Percentiles rank a stretch among this genome's conserved stretches.
Conservation (phyloP, 192 early-diverging fungal genomes). For the Rhizophagus sp. region DNA sequence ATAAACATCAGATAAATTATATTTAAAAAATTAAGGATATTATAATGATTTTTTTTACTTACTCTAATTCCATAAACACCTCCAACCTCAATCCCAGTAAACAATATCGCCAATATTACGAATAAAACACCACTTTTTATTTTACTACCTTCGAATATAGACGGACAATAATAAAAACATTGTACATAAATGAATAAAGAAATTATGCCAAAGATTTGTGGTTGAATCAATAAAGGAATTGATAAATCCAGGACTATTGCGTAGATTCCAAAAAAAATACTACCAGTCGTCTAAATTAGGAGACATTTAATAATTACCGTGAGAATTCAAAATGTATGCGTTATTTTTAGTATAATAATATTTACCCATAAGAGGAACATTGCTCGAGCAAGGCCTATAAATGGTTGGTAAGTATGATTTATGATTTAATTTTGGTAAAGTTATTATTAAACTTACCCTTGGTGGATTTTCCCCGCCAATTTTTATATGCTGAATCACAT, state of each 20-base stretch:
- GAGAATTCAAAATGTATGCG: not conserved
- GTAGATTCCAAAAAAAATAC: slow-evolving; percentile 35
- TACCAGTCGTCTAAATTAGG: slow-evolving; percentile 5
- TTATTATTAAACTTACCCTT: not conserved
- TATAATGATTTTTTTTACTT: not conserved
- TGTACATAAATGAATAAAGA: slow-evolving; percentile 32
- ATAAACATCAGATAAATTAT: not conserved
- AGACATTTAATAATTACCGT: too few relatives aligned
- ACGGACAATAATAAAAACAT: slow-evolving; percentile 30
- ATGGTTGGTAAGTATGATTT: not conserved
- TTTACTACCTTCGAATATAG: not conserved
- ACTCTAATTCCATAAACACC: slow-evolving; percentile 4
- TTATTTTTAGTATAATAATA: not conserved
- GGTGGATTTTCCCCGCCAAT: slow-evolving; percentile 31
- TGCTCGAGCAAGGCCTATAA: slow-evolving; percentile 32
- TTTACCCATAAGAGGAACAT: slow-evolving; percentile 39
- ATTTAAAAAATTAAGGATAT: not conserved
- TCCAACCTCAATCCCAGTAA: not conserved
- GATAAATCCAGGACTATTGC: slow-evolving; percentile 36
- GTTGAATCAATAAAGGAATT: slow-evolving; percentile 40
- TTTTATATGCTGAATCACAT: not conserved
- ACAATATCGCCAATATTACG: not conserved
- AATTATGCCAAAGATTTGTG: slow-evolving; percentile 38
- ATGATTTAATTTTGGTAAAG: not conserved
- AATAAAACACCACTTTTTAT: not conserved